phyloP scores from a whole-genome alignment of 257 asterid species.

The Salvia miltiorrhiza region DNA sequence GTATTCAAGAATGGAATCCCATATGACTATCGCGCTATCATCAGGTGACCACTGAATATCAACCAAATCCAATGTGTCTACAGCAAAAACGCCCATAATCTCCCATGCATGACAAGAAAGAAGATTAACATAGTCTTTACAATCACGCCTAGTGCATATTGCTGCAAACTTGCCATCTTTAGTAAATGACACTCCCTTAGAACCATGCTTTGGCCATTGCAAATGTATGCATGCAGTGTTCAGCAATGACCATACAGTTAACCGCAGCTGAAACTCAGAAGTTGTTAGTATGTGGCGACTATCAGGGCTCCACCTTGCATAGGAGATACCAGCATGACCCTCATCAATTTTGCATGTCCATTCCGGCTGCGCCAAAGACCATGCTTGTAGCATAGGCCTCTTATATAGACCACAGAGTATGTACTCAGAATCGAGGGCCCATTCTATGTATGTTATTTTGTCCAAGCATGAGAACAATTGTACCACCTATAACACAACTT shows the following conservation, averaged over 20 bases:
- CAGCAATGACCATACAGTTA: constrained; percentile 93
- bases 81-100: constrained; percentile 91
- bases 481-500: constrained; percentile 55
- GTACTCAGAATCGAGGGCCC: constrained; percentile 97
- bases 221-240: constrained; percentile 94
- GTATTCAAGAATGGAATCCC: constrained; percentile 96
- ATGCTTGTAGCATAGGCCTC: constrained; percentile 97
- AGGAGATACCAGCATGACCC: constrained; percentile 92
- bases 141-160: constrained; percentile 95
- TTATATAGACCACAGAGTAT: constrained; percentile 88
- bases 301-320: constrained; percentile 99
- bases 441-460: constrained; percentile 85
- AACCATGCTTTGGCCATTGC: constrained; percentile 95
- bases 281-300: constrained; percentile 99
- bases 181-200: constrained; percentile 92
- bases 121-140: constrained; percentile 94
- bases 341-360: constrained; percentile 99
- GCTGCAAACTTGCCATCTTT: constrained; percentile 98
- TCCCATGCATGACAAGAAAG: constrained; percentile 92
- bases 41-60: constrained; percentile 99
- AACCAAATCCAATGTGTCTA: constrained; percentile 88
- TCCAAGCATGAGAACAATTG: constrained; percentile 94
- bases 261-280: constrained; percentile 85
- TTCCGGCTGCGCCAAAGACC: constrained; percentile 94
- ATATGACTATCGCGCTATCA: constrained; percentile 93